Evolutionary conservation across 2,329 filamentous ascomycete species (phyloP), one percentile per base, ranked within the genome.

Genomic region (Penicillium sp.): DNA sequence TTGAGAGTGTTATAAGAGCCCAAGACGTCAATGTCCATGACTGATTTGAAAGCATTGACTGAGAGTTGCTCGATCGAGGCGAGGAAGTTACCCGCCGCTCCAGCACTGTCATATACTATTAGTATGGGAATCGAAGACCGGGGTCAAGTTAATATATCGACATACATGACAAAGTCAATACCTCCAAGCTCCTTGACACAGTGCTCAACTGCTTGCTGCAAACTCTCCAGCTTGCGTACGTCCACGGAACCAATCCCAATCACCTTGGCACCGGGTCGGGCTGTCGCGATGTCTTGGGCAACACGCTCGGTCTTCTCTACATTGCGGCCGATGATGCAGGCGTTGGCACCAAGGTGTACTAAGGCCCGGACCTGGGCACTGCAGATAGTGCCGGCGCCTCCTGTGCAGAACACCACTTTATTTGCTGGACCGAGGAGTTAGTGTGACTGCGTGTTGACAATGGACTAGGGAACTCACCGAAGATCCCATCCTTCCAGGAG

Each of bases 1-100:
- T 97, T 97, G 70, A 96, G 82, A 3, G 92, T 96, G 79, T 97
- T 96, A 78, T 90, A 99, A 16, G 90, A 95, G 33, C 94, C 94
- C 36, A 97, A 76, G 3, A 96, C 88, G 72, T 97, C 94, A 69
- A 99, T 99, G 60, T 97, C 94, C 68, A 97, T 93, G 63, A 99
- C 94, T 0, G 90, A 82, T 75, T 92, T 95, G 85, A 99, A 96
- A 4, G 91, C 94, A 71, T 97, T 97, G 57, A 89, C 78, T 40
- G 86, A 91, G 49, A 97, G 84, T 60, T 88, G 88, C 40, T 88
- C 84, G 59, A 97, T 88, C 5, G 93, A 89, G 0, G 91, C 89
- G 23, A 99, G 82, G 75, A 97, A 99, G 76, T 99, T 99, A 58
- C 94, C 94, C 19, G 94, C 94, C 15, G 94, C 94, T 50, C 94